Conservation (phyloP, 306 rosid species). For the Dalbergia cultrata region DNA sequence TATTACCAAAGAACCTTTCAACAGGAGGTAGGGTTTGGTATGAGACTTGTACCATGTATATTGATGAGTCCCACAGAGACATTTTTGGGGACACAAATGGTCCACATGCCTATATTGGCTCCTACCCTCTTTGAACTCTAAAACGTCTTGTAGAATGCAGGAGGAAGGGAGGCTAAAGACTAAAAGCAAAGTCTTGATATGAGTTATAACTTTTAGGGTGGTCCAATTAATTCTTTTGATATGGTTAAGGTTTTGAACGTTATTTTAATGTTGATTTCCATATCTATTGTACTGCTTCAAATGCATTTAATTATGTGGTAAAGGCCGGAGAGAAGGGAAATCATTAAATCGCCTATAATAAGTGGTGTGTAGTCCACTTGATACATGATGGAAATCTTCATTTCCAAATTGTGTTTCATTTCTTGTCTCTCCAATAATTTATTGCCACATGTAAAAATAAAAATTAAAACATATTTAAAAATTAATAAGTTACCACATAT, state of each 20-base stretch:
- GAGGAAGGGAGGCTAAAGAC: neutral
- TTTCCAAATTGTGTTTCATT: too few species aligned
- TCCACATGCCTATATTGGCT: constrained; percentile 26
- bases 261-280: neutral
- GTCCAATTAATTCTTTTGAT: constrained; percentile 14
- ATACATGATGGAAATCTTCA: too few species aligned
- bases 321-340: neutral
- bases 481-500: too few species aligned
- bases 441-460: neutral
- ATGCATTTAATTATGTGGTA: neutral
- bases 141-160: neutral
- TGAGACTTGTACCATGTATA: constrained; percentile 17
- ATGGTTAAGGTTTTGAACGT: constrained; percentile 12
- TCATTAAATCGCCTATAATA: neutral
- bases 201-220: neutral
- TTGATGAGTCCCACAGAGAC: neutral
- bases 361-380: neutral
- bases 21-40: constrained; percentile 9
- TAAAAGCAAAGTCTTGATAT: neutral
- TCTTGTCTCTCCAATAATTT: neutral
- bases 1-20: constrained; percentile 7
- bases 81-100: constrained; percentile 1
- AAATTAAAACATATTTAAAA: too few species aligned
- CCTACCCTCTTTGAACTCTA: constrained; percentile 3
- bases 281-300: neutral